Conservation (phyloP, 73 alveolate species). For the Durusdinium trenchii region DNA sequence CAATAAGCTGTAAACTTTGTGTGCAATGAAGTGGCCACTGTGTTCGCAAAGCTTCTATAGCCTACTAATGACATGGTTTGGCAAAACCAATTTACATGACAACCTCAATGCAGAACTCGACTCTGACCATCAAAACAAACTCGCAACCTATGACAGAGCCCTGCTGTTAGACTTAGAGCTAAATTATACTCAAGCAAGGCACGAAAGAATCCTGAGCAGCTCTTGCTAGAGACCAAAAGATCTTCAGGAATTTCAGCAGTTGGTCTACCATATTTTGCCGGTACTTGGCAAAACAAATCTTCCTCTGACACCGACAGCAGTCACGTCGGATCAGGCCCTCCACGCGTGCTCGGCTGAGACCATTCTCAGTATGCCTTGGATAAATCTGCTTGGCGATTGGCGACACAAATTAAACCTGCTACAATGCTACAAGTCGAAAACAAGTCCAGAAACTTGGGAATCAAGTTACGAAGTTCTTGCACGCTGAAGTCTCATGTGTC, state of each 20-base stretch:
- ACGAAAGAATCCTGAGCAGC: conserved; percentile 13
- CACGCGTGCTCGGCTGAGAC: not conserved
- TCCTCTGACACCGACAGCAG: not conserved
- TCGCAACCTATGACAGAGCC: not conserved
- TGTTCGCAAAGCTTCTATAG: too few species aligned
- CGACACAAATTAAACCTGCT: too few species aligned
- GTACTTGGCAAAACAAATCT: not conserved
- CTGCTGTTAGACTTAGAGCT: not conserved
- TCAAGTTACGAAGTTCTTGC: too few species aligned
- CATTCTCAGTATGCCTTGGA: conserved; percentile 40
- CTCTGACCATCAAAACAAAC: not conserved
- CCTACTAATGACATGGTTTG: too few species aligned
- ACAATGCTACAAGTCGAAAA: too few species aligned
- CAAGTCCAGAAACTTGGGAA: too few species aligned
- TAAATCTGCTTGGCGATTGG: too few species aligned
- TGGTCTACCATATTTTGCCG: not conserved
- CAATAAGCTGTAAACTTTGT: not conserved
- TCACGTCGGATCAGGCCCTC: not conserved
- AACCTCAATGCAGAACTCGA: not conserved
- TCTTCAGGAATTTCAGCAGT: not conserved
- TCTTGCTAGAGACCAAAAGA: not conserved
- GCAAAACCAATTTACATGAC: not conserved
- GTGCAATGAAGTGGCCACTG: too few species aligned
- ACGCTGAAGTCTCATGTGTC: too few species aligned
- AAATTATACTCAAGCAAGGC: not conserved